A percentile compares a stretch with the other conserved stretches of the same genome.
Evolutionary conservation across 2,329 filamentous ascomycete species (phyloP).

Genomic region (Davidsoniella neocaledoniae): DNA sequence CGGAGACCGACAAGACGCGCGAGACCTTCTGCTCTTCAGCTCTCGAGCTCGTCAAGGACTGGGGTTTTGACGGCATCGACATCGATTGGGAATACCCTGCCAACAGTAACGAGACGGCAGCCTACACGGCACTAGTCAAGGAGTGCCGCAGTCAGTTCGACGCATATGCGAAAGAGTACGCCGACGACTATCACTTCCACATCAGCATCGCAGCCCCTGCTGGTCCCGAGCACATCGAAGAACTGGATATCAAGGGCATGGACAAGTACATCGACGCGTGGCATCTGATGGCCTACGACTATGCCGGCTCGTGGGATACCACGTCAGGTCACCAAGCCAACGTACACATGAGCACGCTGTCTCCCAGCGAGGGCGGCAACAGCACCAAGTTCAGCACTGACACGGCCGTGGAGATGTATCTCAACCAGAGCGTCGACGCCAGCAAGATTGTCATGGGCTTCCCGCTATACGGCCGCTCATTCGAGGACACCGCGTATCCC

Average conservation of each 20-base stretch:
- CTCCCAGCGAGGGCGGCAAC: conserved; percentile 23
- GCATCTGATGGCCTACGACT: conserved; percentile 54
- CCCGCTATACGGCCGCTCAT: conserved; percentile 64
- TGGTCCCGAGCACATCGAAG: conserved; percentile 30
- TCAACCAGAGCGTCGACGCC: conserved; percentile 31
- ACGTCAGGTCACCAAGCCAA: conserved; percentile 54
- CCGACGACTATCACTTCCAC: conserved; percentile 29
- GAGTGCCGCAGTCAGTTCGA: conserved; percentile 29
- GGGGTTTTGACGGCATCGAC: conserved; percentile 40
- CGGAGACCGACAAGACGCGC: conserved; percentile 43
- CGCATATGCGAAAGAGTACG: conserved; percentile 23
- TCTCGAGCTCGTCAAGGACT: conserved; percentile 52
- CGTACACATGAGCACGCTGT: conserved; percentile 22
- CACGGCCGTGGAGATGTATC: conserved; percentile 46
- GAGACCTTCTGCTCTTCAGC: conserved; percentile 50
- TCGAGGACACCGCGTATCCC: conserved; percentile 41
- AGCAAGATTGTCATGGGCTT: conserved; percentile 61
- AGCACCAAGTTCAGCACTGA: conserved; percentile 55
- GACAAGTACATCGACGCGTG: conserved; percentile 40
- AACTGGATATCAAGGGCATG: conserved; percentile 36
- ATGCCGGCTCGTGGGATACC: conserved; percentile 49
- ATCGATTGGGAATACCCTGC: conserved; percentile 40
- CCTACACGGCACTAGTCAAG: conserved; percentile 27
- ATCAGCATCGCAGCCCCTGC: conserved; percentile 35
- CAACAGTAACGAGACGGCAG: conserved; percentile 22